A percentile compares a stretch with the other conserved stretches of the same genome.
phyloP scores from a whole-genome alignment of 169 alveolate species.

The Theileria parva region DNA sequence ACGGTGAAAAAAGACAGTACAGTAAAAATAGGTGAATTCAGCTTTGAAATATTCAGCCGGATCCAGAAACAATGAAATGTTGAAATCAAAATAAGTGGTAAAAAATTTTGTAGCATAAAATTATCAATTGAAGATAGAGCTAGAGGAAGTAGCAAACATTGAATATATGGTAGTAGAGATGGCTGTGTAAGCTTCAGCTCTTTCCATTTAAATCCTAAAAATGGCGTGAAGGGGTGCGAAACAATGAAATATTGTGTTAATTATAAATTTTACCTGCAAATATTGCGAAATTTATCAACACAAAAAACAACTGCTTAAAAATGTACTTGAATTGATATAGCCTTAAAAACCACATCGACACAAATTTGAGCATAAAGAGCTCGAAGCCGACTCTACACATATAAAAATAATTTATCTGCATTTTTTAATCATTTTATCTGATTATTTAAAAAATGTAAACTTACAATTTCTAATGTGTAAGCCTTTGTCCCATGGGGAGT shows the following conservation, averaged over 20 bases:
- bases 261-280: background rate
- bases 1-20: background rate
- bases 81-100: background rate
- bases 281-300: background rate
- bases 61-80: slow-evolving; percentile 19
- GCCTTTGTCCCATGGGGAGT: slow-evolving; percentile 15
- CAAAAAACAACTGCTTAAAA: background rate
- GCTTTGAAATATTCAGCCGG: slow-evolving; percentile 1
- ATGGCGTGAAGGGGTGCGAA: background rate
- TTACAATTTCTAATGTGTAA: background rate
- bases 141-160: slow-evolving; percentile 13
- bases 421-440: background rate
- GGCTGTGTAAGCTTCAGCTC: background rate
- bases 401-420: slow-evolving; percentile 5
- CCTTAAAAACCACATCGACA: slow-evolving; percentile 6
- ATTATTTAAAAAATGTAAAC: background rate
- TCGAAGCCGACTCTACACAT: slow-evolving; percentile 17
- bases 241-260: background rate
- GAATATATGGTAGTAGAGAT: background rate
- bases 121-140: slow-evolving; percentile 1
- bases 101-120: background rate
- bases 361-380: background rate
- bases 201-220: background rate
- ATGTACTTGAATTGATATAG: slow-evolving; percentile 7
- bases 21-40: background rate